These are phyloP conservation scores for Athelia psychrophila DNA, from an alignment of 1,284 basidiomycete genomes.

Conservation along the genomic window DNA sequence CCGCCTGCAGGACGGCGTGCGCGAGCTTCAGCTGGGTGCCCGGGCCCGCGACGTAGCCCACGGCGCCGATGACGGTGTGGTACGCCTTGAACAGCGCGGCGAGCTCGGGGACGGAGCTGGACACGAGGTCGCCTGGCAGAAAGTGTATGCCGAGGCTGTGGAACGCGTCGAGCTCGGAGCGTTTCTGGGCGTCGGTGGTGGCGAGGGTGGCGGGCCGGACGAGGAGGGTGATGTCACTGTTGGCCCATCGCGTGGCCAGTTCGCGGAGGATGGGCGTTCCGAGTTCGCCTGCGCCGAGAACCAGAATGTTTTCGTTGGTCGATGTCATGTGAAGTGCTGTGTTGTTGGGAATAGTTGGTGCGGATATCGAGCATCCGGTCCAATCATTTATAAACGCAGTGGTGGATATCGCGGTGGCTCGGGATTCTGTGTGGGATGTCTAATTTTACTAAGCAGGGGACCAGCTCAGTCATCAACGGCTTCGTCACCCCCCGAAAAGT, in stretches of 20 bases:
- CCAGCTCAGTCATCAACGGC: too few relatives aligned
- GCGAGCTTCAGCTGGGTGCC: slow-evolving; percentile 25
- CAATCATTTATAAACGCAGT: too few relatives aligned
- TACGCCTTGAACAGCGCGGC: slow-evolving; percentile 15
- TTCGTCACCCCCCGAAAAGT: too few relatives aligned
- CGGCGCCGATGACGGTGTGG: slow-evolving; percentile 20
- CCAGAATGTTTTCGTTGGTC: slow-evolving; percentile 13
- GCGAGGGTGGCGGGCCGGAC: slow-evolving; percentile 11
- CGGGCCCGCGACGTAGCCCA: slow-evolving; percentile 24
- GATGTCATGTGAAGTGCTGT: neutral
- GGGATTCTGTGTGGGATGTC: too few relatives aligned
- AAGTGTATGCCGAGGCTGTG: slow-evolving; percentile 11
- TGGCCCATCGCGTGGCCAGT: slow-evolving; percentile 6
- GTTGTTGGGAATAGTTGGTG: too few relatives aligned
- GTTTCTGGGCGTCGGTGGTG: slow-evolving; percentile 6
- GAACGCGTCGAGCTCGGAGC: slow-evolving; percentile 8
- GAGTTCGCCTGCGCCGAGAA: slow-evolving; percentile 30
- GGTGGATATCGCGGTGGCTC: too few relatives aligned
- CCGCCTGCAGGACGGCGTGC: slow-evolving; percentile 22
- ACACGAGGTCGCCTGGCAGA: slow-evolving; percentile 13
- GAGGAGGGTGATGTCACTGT: slow-evolving; percentile 11
- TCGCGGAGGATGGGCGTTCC: slow-evolving; percentile 16
- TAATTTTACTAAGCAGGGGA: too few relatives aligned
- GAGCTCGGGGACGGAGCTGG: slow-evolving; percentile 10
- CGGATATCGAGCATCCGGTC: too few relatives aligned